Base-by-base conservation (phyloP, 2,329 filamentous ascomycete genomes). In the Monilinia laxa region DNA sequence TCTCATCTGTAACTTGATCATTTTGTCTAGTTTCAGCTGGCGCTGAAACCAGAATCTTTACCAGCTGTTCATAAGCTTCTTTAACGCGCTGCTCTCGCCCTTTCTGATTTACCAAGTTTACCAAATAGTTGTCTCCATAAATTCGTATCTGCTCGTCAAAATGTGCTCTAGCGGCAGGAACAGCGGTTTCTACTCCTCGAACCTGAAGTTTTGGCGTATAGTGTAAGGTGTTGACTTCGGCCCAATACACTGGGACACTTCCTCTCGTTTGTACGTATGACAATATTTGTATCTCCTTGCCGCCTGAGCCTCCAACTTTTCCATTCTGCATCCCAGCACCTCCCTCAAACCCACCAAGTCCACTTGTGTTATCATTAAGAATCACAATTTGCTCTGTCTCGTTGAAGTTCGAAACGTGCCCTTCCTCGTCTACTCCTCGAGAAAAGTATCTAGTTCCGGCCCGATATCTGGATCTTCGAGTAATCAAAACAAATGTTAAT, bases 321-420 rank as follows among this genome's bases (percentile, higher is more conserved):
- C 88, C 89, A 76, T 91, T 93, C 74, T 91, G 86, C 81, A 91
- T 90, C 25, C 90, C 87, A 67, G 85, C 83, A 72, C 89, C 90
- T 64, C 91, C 90, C 60, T 90, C 90, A 78, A 91, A 97, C 9
- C 93, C 93, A 52, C 91, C 88, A 54, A 95, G 80, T 0, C 90
- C 90, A 67, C 87, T 87, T 4, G 85, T 84, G 65, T 81, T 85
- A 78, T 98, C 95, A 74, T 98, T 98, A 72, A 98, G 79, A 49
- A 99, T 87, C 68, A 97, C 84, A 45, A 95, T 83, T 77, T 99
- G 95, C 77, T 99, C 95, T 0, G 95, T 98, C 82, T 99, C 95
- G 76, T 99, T 99, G 84, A 94, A 99, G 78, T 99, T 99, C 71
- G 95, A 92, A n/a, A 95, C 95, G 77, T 98, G 88, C 31, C 95